Percentiles rank a stretch among this genome's conserved stretches.
Conservation (phyloP, 345 rosid species). For the Aethionema arabicum region DNA sequence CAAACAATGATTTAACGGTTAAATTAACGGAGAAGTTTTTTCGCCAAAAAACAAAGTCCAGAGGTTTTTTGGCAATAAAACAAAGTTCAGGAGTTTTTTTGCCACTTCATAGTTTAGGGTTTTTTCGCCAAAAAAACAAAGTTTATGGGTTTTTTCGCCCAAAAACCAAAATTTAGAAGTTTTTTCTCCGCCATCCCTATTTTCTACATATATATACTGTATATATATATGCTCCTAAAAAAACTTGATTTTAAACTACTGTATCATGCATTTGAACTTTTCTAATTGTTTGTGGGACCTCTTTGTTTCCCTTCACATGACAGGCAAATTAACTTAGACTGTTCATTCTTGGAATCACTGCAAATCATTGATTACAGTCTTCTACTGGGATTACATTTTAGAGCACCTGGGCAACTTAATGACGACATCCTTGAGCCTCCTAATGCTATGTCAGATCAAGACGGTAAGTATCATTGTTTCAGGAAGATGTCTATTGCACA, state of each 20-base stretch:
- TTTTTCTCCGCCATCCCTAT: too few relatives aligned
- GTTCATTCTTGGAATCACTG: conserved; percentile 76
- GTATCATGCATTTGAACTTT: background rate
- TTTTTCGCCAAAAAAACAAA: too few relatives aligned
- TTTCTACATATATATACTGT: too few relatives aligned
- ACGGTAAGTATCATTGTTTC: conserved; percentile 46
- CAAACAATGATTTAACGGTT: too few relatives aligned
- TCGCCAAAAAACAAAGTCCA: too few relatives aligned
- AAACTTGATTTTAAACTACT: conserved; percentile 12
- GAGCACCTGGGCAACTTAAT: conserved; percentile 75
- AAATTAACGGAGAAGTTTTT: too few relatives aligned
- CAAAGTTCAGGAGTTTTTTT: too few relatives aligned
- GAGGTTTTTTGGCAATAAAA: too few relatives aligned
- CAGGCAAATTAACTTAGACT: conserved; percentile 76
- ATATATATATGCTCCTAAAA: too few relatives aligned
- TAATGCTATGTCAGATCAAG: conserved; percentile 41
- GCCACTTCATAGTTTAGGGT: too few relatives aligned
- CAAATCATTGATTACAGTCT: conserved; percentile 87
- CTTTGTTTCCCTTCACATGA: conserved; percentile 13
- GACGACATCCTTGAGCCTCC: conserved; percentile 59
- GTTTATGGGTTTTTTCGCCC: too few relatives aligned
- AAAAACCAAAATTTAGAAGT: too few relatives aligned
- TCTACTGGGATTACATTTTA: conserved; percentile 76
- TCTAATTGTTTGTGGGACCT: conserved; percentile 20
- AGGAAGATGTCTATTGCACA: conserved; percentile 1